A percentile compares a stretch with the other conserved stretches of the same genome.
Evolutionary conservation across 768 basidiomycete genomes (phyloP).

Genomic region (Chalciporus chontae): DNA sequence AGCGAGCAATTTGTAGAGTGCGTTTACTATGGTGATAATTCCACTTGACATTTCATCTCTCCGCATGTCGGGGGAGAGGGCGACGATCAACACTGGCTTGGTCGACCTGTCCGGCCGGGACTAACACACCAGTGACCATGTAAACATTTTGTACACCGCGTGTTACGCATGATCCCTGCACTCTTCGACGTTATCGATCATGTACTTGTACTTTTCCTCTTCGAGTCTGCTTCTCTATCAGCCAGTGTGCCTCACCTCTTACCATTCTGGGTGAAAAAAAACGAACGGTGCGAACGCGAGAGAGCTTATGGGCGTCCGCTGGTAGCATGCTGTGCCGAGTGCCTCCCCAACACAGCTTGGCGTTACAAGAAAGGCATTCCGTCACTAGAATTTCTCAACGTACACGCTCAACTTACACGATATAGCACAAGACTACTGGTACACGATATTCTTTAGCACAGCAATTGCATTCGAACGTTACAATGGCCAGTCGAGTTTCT

Average conservation of each 20-base stretch:
- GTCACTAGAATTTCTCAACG: background rate
- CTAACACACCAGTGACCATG: background rate
- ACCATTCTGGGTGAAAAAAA: constrained; percentile 12
- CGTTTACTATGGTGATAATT: constrained; percentile 8
- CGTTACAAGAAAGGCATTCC: background rate
- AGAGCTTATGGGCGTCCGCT: background rate
- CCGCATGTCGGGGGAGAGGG: background rate
- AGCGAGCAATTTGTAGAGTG: constrained; percentile 7
- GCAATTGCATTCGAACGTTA: constrained; percentile 25
- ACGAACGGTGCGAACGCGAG: background rate
- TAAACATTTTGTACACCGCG: background rate
- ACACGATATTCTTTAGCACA: background rate
- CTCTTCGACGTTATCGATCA: background rate
- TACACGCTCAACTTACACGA: background rate
- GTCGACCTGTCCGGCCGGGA: background rate
- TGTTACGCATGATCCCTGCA: background rate
- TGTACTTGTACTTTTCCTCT: background rate
- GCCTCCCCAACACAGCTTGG: background rate
- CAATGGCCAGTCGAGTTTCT: constrained; percentile 75
- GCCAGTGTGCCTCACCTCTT: constrained; percentile 23
- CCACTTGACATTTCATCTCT: constrained; percentile 3
- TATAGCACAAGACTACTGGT: background rate
- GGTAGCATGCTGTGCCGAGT: background rate
- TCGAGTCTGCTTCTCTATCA: constrained; percentile 4
- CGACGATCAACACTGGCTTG: background rate